Evolutionary conservation across 345 rosid genomes (phyloP), one percentile per base, ranked within the genome.

Genomic region (Dipteronia sinensis): DNA sequence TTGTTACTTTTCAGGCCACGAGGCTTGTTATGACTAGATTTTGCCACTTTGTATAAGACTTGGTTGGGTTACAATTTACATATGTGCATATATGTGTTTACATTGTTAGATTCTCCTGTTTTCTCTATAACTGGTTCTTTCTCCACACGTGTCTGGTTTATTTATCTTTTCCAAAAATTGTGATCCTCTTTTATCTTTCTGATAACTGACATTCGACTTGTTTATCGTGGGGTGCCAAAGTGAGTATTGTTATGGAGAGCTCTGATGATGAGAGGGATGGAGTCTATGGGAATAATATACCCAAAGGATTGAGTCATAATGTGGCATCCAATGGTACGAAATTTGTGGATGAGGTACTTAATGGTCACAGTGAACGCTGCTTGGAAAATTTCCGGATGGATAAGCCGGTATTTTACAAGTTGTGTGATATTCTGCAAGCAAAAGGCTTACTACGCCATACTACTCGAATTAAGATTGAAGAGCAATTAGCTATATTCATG

Each of bases 331-430:
- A 82, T 72, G 87, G 88, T 70, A 80, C 85, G 7, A 93, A 94
- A 82, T 94, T 94, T 67, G 93, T 94, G 51, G 90, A 91, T 83
- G 91, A 90, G 83, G 93, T 93, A 20, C 88, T 94, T 8, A 89
- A 88, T 68, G 92, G 94, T 72, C 87, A 84, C 62, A 89, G 84
- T 77, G 91, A 89, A 20, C 79, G 78, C 0, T 94, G 97, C 76
- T 77, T 89, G 49, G 95, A 92, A 78, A 90, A 90, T 75, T 95
- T 95, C 75, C 98, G 98, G 22, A 95, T 93, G 98, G 98, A 95
- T 8, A 95, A 93, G 83, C 85, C 85, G 38, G 91, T 93, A 55
- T 95, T 93, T 75, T 93, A 90, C 78, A 95, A 92, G 82, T 82
- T 93, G 29, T 95, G 98, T 80, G 89, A 90, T 66, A 86, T 90